A percentile compares a stretch with the other conserved stretches of the same genome.
These are phyloP conservation scores for Lasiodiplodia sp. DNA, from an alignment of 2,329 filamentous ascomycete species.

Conservation along the genomic window DNA sequence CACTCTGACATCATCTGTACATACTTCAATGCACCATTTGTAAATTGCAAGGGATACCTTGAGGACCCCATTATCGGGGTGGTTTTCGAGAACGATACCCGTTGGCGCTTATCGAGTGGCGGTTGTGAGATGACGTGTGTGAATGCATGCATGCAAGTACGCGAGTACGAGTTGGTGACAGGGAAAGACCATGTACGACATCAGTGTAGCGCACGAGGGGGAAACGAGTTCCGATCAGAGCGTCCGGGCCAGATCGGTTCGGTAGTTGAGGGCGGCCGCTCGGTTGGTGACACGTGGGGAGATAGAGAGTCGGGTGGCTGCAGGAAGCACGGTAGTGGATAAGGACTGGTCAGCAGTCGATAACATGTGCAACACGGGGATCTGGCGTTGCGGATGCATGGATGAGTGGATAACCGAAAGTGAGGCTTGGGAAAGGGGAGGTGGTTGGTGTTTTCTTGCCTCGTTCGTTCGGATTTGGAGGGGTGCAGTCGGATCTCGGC, in stretches of 20 bases:
- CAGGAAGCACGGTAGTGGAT: background rate
- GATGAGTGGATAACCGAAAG: background rate
- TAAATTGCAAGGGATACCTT: no score
- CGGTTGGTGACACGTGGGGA: background rate
- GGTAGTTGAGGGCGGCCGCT: no score
- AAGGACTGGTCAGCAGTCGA: background rate
- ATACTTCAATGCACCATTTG: no score
- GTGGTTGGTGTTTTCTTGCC: no score
- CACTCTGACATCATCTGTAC: no score
- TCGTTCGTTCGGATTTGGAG: background rate
- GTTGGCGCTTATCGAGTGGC: background rate
- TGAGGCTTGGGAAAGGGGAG: background rate
- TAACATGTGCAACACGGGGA: background rate
- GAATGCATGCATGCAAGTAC: background rate
- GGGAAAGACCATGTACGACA: background rate
- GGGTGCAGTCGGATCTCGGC: background rate
- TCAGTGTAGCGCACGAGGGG: background rate
- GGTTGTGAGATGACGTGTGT: background rate
- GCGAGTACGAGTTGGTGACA: no score
- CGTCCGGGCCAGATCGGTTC: background rate
- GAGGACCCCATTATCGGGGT: no score
- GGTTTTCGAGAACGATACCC: background rate
- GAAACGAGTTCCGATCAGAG: background rate
- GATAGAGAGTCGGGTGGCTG: background rate
- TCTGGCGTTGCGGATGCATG: background rate